Base-by-base conservation (phyloP, 352 stramenopile species). In the Achlya hypogyna region DNA sequence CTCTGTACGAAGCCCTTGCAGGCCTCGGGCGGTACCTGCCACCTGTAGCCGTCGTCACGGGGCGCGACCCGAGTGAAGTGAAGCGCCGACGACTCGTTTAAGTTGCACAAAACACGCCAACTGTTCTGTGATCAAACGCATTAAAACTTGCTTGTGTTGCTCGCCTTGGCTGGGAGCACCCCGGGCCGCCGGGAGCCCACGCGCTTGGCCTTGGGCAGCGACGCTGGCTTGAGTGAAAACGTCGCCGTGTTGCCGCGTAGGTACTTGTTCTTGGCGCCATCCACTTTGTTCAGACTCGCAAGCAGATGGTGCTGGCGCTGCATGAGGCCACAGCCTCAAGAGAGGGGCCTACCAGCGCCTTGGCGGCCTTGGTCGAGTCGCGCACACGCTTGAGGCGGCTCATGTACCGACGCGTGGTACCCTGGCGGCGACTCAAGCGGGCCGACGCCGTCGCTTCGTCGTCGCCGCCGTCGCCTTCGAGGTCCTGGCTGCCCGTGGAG, bases 401-500 rank as follows among this genome's bases (percentile, higher is more conserved):
- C 52, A 94, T 71, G 60, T 94, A 94, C 28, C 85, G 75, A 18
- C 84, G 73, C 29, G 85, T 94, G 59, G 82, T 94, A 9, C 82
- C 83, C 69, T 91, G 80, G 28, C 32, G 32, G 14, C 38, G 25
- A 12, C 16, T 3, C 38, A 20, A 54, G 2, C 54, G 54, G 12
- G 43, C 6, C 59, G 40, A 75, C 63, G 27, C 62, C 14, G 25
- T 16, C 12, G 83, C 47, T 72, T 83, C 56, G 58, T 58, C 18
- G 34, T 72, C 53, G 66, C 65, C 27, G 79, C 45, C 45, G 53
- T 40, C 28, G 71, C 51, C 31, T 81, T 85, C 10, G 49, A 20
- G 1, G 56, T 69, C n/a, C 43, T 53, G 25, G 38, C 63, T 63
- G 64, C 45, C 53, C 16, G 16, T 70, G 23, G 70, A 65, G 5